Conservation (phyloP, 352 stramenopile species). For the Phytophthora syringae region DNA sequence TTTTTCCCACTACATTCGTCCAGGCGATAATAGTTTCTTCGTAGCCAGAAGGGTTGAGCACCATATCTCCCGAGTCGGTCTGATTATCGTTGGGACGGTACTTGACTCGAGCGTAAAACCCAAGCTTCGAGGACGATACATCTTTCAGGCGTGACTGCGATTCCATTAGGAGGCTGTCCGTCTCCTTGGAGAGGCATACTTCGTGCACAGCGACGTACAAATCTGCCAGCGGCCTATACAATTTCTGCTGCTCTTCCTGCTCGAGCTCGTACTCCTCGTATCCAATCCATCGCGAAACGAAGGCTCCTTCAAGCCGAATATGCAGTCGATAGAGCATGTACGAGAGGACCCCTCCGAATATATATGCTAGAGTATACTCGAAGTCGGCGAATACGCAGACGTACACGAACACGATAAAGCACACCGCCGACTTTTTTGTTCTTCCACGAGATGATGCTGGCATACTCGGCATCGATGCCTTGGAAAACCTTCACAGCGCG, state of each 20-base stretch:
- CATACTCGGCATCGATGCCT: slow-evolving; percentile 79
- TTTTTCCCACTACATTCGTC: slow-evolving; percentile 76
- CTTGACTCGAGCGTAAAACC: slow-evolving; percentile 78
- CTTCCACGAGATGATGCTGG: slow-evolving; percentile 86
- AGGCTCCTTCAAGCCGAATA: slow-evolving; percentile 66
- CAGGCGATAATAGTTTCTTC: slow-evolving; percentile 74
- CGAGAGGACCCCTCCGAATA: slow-evolving; percentile 63
- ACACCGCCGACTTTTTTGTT: slow-evolving; percentile 80
- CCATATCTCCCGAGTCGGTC: slow-evolving; percentile 51
- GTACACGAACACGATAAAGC: slow-evolving; percentile 65
- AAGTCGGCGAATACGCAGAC: slow-evolving; percentile 75
- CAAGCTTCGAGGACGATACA: slow-evolving; percentile 61
- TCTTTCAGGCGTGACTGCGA: slow-evolving; percentile 73
- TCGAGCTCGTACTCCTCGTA: slow-evolving; percentile 80
- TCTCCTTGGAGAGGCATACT: slow-evolving; percentile 59
- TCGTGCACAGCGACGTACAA: slow-evolving; percentile 80
- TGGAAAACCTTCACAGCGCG: slow-evolving; percentile 75
- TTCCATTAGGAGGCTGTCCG: slow-evolving; percentile 59
- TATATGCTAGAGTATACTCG: slow-evolving; percentile 76
- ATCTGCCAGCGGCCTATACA: slow-evolving; percentile 77
- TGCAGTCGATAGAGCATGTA: slow-evolving; percentile 86
- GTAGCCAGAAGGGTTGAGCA: slow-evolving; percentile 73
- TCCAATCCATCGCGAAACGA: slow-evolving; percentile 76
- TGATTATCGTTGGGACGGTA: slow-evolving; percentile 84
- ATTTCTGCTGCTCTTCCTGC: slow-evolving; percentile 72